Base-by-base conservation (phyloP, 2,329 filamentous ascomycete genomes). In the Cytospora leucostoma region DNA sequence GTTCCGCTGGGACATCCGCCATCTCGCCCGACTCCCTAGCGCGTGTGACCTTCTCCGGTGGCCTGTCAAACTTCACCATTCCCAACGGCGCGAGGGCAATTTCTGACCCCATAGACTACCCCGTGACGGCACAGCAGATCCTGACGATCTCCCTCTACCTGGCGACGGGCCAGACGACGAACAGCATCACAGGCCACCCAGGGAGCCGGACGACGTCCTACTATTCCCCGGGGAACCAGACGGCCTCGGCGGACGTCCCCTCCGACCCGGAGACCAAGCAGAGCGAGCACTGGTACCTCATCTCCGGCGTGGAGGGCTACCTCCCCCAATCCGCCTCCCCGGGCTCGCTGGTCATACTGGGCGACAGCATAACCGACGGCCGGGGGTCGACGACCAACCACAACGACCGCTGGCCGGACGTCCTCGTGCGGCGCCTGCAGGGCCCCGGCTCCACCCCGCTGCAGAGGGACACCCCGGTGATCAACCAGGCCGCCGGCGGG, bases 351-450 rank as follows among this genome's bases (percentile, higher is more conserved):
- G 80, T 78, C 21, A 79, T 89, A 32, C 75, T 89, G 1, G 87
- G 87, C n/a, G 87, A 90, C 72, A 86, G 82, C 69, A 87, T 89
- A 70, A 88, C 86, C 4, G 87, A 89, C 69, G 87, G 87, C 12
- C 79, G 85, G 33, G 84, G 84, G 51, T 85, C 81, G 63, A 83
- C 81, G 35, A 84, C 82, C 19, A 82, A 88, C 72, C 74, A 71
- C 27, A 88, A 88, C 73, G 79, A 86, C 70, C 74, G 77, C 54
- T 79, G 76, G 76, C 75, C 77, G 0, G 76, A 79, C 69, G 71
- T 70, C 10, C 75, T 87, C 8, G 74, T 82, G 32, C 68, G 71
- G 11, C 76, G 78, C 53, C 69, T 86, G 70, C 76, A 80, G 69
- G 27, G 58, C 44, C 6, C 54, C 55, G 60, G 58, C 38, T 56